Evolutionary conservation across 1,284 basidiomycete genomes (phyloP).

Genomic region (Lignosus rhinocerotis): DNA sequence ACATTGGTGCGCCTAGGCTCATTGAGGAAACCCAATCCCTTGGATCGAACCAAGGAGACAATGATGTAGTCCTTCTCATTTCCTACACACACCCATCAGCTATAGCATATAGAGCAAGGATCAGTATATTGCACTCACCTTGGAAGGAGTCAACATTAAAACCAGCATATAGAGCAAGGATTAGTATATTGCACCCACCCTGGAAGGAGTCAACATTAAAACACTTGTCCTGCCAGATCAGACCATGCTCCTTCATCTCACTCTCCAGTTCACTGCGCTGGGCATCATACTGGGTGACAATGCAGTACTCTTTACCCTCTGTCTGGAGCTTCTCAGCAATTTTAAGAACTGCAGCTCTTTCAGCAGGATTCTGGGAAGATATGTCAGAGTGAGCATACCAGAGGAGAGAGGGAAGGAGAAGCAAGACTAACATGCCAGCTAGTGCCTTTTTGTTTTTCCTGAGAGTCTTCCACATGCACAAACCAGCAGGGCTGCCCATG

Average conservation of each 20-base stretch:
- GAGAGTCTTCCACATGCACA: constrained; percentile 44
- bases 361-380: constrained; percentile 41
- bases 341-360: constrained; percentile 40
- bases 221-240: constrained; percentile 44
- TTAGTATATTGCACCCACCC: no score
- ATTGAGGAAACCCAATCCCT: constrained; percentile 47
- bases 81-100: constrained; percentile 28
- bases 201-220: constrained; percentile 56
- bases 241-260: constrained; percentile 36
- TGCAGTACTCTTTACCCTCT: constrained; percentile 37
- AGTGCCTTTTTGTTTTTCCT: constrained; percentile 39
- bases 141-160: constrained; percentile 56
- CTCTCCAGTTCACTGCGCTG: constrained; percentile 47
- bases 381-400: constrained; percentile 18
- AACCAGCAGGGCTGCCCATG: constrained; percentile 37
- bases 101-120: constrained; percentile 9
- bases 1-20: constrained; percentile 61
- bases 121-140: constrained; percentile 28
- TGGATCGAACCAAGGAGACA: constrained; percentile 57
- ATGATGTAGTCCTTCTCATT: constrained; percentile 56
- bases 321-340: constrained; percentile 46
- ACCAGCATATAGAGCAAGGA: no score
- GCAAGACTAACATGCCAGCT: constrained; percentile 46
- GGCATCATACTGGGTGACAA: constrained; percentile 60
- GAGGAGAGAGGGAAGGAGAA: background rate